These are phyloP conservation scores for Zea mays DNA, from an alignment of 176 grass and related monocot species.

Conservation along the genomic window Zm-B73-REFERENCE-NAM-5.0 NC_050105.1:58756501-58757000, in stretches of 20 bases:
- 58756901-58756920: no score
- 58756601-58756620: conserved; percentile 39
- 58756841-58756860: no score
- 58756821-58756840: no score
- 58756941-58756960: no score
- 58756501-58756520: neutral
- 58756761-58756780: conserved; percentile 34
- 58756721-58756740: conserved; percentile 18
- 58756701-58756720: conserved; percentile 61
- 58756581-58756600: conserved; percentile 51
- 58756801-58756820: no score
- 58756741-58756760: conserved; percentile 11
- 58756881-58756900: no score
- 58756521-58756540: neutral
- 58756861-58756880: no score
- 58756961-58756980: no score
- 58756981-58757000: no score
- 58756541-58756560: conserved; percentile 52
- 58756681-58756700: conserved; percentile 49
- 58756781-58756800: no score
- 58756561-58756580: conserved; percentile 61
- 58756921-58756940: no score
- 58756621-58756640: conserved; percentile 73
- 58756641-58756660: conserved; percentile 58
- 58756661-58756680: conserved; percentile 56